Evolutionary conservation across 129 eudicot genomes (phyloP).

Genomic region (Arctium minus): DNA sequence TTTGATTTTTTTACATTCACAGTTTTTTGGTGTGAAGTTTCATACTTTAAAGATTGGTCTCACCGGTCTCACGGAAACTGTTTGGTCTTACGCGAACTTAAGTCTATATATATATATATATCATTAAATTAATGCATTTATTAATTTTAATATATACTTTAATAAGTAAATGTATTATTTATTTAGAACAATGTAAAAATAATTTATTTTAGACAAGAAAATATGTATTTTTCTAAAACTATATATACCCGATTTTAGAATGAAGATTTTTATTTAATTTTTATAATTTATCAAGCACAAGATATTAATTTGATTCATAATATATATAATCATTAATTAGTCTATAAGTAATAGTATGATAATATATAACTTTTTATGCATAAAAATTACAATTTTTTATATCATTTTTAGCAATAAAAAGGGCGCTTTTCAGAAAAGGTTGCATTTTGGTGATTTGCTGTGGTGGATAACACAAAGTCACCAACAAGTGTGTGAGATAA

Average conservation of each 20-base stretch:
- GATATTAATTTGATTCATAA: background rate
- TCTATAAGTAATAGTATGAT: background rate
- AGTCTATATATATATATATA: too few relatives aligned
- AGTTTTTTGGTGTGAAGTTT: too few relatives aligned
- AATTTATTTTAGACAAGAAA: background rate
- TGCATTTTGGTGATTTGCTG: constrained; percentile 2
- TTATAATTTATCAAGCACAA: background rate
- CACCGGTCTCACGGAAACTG: too few relatives aligned
- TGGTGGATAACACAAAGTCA: constrained; percentile 6
- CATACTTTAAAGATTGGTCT: too few relatives aligned
- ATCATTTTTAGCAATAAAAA: background rate
- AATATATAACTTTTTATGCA: background rate
- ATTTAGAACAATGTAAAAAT: background rate
- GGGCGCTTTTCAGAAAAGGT: background rate
- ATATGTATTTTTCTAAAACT: too few relatives aligned
- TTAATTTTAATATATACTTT: background rate
- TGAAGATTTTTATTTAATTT: background rate
- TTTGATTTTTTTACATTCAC: too few relatives aligned
- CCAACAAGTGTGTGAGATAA: constrained; percentile 4
- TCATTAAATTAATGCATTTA: background rate
- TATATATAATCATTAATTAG: background rate
- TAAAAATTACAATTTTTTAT: background rate
- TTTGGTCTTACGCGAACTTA: too few relatives aligned
- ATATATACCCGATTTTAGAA: too few relatives aligned
- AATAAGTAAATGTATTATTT: background rate